Base-by-base conservation (phyloP, 495 filamentous ascomycete species). In the Xylaria sp. region DNA sequence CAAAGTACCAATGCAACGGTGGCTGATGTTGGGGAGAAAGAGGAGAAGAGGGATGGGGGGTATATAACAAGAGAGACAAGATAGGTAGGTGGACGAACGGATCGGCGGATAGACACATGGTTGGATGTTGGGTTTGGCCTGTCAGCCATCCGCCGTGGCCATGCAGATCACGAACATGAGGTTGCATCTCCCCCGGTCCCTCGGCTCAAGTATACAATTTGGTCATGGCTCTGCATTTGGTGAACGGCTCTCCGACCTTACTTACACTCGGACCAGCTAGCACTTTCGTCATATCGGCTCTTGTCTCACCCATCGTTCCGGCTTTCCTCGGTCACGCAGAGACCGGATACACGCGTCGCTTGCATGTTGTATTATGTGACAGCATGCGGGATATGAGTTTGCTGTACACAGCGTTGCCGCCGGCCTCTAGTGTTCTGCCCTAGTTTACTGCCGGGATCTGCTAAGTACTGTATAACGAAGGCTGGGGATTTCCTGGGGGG, bases 11-110 rank as follows among this genome's bases (percentile, higher is more conserved):
- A 50, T 61, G 67, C 52, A 48, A 61, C 64, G 41, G 33, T 52
- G 57, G 21, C 21, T 21, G 44, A 33, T 26, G 57, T 43, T 68
- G 67, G 33, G 11, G 57, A 62, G 52, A 46, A 41, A 40, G 67
- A 69, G 57, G 67, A 69, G 67, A 62, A 61, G 55, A 24, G 37
- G n/a, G 44, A 52, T 31, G 62, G 40, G 58, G 44, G 44, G 43
- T 50, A 37, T 66, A 52, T 66, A 66, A 46, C 11, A 2, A 37
- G n/a, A n/a, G n/a, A n/a, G n/a, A n/a, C n/a, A n/a, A 62, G 31
- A 12, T 26, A 33, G 29, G 35, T 5, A 58, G 53, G 15, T 37
- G 17, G 33, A 59, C 31, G 31, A 33, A 59, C 37, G 57, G 57
- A 12, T 43, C 59, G 29, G 59, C 24, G 37, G 11, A 26, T 26